phyloP scores from a whole-genome alignment of 768 basidiomycete species.

The Amanita rimosa region DNA sequence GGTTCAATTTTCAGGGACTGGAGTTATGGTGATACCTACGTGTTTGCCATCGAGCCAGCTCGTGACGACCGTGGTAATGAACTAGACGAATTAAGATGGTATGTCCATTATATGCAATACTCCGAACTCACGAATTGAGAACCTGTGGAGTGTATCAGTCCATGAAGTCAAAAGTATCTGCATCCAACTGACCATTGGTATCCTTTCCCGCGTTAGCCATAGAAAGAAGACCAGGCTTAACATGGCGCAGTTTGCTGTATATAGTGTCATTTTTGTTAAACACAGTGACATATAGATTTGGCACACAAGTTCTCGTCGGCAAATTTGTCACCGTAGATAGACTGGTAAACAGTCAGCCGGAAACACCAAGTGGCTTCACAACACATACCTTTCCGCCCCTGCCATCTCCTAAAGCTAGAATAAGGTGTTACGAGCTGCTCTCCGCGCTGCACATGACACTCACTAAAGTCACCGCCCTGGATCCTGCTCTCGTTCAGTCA shows the following conservation, averaged over 20 bases:
- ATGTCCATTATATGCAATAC: neutral
- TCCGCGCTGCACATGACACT: constrained; percentile 18
- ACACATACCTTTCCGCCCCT: constrained; percentile 74
- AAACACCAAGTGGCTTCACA: neutral
- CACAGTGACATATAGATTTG: neutral
- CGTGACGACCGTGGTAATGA: constrained; percentile 84
- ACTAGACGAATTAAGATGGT: constrained; percentile 33
- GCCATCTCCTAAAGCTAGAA: constrained; percentile 68
- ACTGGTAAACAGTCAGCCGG: constrained; percentile 25
- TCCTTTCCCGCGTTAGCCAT: constrained; percentile 94
- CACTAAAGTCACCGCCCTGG: constrained; percentile 97
- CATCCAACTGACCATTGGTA: constrained; percentile 62
- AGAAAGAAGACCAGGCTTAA: constrained; percentile 74
- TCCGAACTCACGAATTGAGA: constrained; percentile 71
- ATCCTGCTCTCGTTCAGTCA: constrained; percentile 45
- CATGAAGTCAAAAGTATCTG: neutral
- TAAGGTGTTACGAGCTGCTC: constrained; percentile 8
- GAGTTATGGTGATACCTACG: constrained; percentile 26
- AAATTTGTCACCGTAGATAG: constrained; percentile 87
- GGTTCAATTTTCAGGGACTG: neutral
- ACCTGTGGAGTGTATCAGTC: constrained; percentile 28
- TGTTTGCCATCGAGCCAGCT: constrained; percentile 89
- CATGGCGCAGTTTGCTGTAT: constrained; percentile 88
- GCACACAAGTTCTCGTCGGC: constrained; percentile 92
- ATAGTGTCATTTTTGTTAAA: constrained; percentile 5